phyloP scores from a whole-genome alignment of 228 moss, liverwort and hornwort species.

The Sphagnum fallax region DNA sequence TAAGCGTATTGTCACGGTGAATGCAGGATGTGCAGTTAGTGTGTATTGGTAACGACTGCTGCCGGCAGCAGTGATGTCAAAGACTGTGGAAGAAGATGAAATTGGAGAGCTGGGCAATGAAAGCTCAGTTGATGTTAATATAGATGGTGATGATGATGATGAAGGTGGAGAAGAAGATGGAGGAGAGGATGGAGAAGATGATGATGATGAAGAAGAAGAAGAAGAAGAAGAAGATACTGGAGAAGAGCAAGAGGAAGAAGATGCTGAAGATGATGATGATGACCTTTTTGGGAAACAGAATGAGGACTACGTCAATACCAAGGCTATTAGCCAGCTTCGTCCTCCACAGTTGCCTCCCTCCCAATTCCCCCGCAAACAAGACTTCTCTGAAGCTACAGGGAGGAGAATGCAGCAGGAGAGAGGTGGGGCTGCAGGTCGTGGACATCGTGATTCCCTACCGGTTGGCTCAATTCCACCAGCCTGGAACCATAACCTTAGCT shows the following conservation, averaged over 20 bases:
- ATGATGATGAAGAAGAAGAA: constrained; percentile 19
- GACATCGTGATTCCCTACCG: constrained; percentile 25
- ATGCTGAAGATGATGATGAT: constrained; percentile 58
- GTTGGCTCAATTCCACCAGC: constrained; percentile 43
- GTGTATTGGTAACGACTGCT: too few relatives aligned
- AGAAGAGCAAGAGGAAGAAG: constrained; percentile 26
- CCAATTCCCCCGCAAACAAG: constrained; percentile 87
- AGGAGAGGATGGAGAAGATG: constrained; percentile 26
- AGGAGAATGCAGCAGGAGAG: constrained; percentile 34
- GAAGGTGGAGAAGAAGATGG: constrained; percentile 1
- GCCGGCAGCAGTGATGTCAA: too few relatives aligned
- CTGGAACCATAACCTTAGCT: constrained; percentile 40
- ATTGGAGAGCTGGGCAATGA: neutral
- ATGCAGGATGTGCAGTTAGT: too few relatives aligned
- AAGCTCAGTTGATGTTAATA: neutral
- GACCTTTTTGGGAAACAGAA: constrained; percentile 83
- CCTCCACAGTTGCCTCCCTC: constrained; percentile 79
- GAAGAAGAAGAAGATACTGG: constrained; percentile 1
- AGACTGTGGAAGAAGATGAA: neutral
- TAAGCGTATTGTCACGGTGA: too few relatives aligned
- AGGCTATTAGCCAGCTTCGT: constrained; percentile 60
- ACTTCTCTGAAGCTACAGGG: constrained; percentile 69
- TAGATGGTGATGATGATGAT: constrained; percentile 13
- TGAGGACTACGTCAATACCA: constrained; percentile 66
- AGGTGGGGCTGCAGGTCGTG: constrained; percentile 28